These are phyloP conservation scores for Pseudocercospora fijiensis DNA, from an alignment of 2,329 filamentous ascomycete species.

Conservation along the genomic window DNA sequence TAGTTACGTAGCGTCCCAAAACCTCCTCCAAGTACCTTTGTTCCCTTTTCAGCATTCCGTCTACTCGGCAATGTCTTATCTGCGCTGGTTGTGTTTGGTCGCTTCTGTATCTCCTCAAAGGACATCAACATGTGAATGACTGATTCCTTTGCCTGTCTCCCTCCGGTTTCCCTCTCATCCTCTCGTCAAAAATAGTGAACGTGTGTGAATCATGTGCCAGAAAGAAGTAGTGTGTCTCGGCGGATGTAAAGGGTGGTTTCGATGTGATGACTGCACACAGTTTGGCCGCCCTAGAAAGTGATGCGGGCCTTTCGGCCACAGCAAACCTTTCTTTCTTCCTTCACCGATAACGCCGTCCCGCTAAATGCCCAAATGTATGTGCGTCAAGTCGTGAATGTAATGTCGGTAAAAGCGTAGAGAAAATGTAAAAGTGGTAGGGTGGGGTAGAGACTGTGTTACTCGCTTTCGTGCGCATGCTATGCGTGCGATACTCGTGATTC, in stretches of 20 bases:
- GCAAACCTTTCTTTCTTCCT: slow-evolving; percentile 2
- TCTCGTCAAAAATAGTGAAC: slow-evolving; percentile 10
- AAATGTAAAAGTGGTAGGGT: slow-evolving; percentile 4
- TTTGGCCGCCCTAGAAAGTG: slow-evolving; percentile 8
- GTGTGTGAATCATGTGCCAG: slow-evolving; percentile 23
- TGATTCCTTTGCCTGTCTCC: slow-evolving; percentile 1
- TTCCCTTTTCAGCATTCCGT: slow-evolving; percentile 1
- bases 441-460: slow-evolving; percentile 3
- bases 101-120: slow-evolving; percentile 5
- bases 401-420: slow-evolving; percentile 15
- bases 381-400: slow-evolving; percentile 24
- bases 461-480: slow-evolving; percentile 1
- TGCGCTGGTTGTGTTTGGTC: not conserved
- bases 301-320: slow-evolving; percentile 8
- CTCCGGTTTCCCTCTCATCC: not conserved
- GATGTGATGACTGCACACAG: slow-evolving; percentile 10
- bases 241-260: slow-evolving; percentile 4
- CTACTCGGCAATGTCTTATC: not conserved
- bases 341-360: slow-evolving; percentile 19
- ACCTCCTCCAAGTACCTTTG: not conserved
- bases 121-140: slow-evolving; percentile 2
- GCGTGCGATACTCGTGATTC: slow-evolving; percentile 29
- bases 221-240: slow-evolving; percentile 12
- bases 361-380: slow-evolving; percentile 11
- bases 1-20: slow-evolving; percentile 26